Evolutionary conservation across 352 stramenopile genomes (phyloP), one percentile per base, ranked within the genome.

Genomic region (Globisporangium heterothallicum): DNA sequence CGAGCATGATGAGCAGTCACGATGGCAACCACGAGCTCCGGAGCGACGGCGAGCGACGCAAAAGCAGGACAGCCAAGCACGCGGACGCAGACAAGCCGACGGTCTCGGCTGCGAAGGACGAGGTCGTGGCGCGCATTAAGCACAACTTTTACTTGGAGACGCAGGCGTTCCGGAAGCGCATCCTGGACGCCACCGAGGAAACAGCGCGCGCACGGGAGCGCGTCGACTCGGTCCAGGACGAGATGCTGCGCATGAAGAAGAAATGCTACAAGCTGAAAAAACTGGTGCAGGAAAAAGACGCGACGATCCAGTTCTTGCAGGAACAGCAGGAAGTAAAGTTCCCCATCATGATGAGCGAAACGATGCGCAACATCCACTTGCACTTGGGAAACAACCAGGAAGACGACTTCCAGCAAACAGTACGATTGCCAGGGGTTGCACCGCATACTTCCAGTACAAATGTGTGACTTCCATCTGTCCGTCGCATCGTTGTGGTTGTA

Each of bases 241-340:
- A 85, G 56, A 49, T 82, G 67, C 34, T 72, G 48, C 62, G 57
- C 18, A 38, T 78, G 32, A 80, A 74, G 40, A 72, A 76, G 29
- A 77, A 73, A 35, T 85, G 74, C 44, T 61, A 57, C 57, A 86
- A 82, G 47, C 54, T 91, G 25, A 63, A 86, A 36, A 74, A 67
- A 48, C 70, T 63, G 47, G 35, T 88, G 36, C 62, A 86, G 43
- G 78, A 88, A 47, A 70, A 78, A 14, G 78, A 90, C 29, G 46
- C 51, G 0, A 64, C 70, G 8, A 77, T 89, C 53, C 61, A 66
- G 26, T 54, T 57, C 13, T 50, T 89, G 38, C 66, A 78, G 27
- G 70, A 84, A 21, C 66, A 84, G 34, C 66, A 86, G 2, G 69
- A 84, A 13, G 41, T 80, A 30, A 49, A 68, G 13, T 71, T 84